A percentile compares a stretch with the other conserved stretches of the same genome.
phyloP scores from a whole-genome alignment of 2,329 filamentous ascomycete species.

The Thielaviopsis populi region DNA sequence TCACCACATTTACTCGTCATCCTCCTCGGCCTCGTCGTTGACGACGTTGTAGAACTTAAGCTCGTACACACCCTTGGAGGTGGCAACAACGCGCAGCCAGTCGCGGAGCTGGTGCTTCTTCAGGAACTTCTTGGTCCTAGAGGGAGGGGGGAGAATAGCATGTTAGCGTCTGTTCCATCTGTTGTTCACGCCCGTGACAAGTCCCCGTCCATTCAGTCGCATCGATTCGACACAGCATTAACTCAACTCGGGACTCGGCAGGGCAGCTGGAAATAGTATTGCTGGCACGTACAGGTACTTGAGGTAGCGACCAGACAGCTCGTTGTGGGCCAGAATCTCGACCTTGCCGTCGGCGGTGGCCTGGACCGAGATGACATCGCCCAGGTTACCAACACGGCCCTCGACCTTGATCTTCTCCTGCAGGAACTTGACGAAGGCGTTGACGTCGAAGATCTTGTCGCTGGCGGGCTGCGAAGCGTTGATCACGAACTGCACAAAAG shows the following conservation, averaged over 20 bases:
- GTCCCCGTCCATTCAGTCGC: too few relatives aligned
- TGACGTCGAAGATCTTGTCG: constrained; percentile 99
- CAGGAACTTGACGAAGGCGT: constrained; percentile 99
- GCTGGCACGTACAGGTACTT: constrained; percentile 79
- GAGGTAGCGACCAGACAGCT: constrained; percentile 96
- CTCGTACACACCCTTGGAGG: constrained; percentile 96
- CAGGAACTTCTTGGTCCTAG: constrained; percentile 99
- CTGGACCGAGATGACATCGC: constrained; percentile 78
- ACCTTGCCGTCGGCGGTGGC: constrained; percentile 94
- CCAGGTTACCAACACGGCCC: constrained; percentile 94
- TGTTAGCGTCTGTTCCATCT: neutral
- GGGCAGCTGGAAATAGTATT: constrained; percentile 19
- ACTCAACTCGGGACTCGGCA: too few relatives aligned
- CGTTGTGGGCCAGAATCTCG: constrained; percentile 92
- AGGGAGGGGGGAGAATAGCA: constrained; percentile 13
- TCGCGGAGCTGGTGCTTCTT: constrained; percentile 99
- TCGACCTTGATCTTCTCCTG: constrained; percentile 99
- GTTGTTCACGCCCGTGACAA: neutral
- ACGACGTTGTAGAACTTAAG: constrained; percentile 99
- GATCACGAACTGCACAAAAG: constrained; percentile 72
- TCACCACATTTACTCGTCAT: constrained; percentile 69
- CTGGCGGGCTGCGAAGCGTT: constrained; percentile 94
- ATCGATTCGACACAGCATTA: neutral
- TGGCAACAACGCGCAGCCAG: constrained; percentile 98
- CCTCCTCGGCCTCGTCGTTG: constrained; percentile 93